phyloP scores from a whole-genome alignment of 805 yeast species.

The Zygoascus flipseniorum region DNA sequence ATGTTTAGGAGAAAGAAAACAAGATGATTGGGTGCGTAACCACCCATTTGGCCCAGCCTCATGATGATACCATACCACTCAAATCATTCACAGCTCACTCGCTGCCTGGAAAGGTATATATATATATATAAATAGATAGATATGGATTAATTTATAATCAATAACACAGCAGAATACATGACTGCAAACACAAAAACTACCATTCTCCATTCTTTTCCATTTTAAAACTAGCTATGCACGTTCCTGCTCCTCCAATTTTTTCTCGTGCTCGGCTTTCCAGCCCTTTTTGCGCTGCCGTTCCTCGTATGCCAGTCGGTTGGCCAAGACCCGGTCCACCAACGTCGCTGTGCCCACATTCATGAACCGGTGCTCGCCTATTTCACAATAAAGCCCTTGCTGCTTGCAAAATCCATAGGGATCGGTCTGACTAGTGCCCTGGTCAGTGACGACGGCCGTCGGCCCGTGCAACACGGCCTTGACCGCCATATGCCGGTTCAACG shows the following conservation, averaged over 20 bases:
- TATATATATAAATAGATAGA: no score
- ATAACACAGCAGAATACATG: no score
- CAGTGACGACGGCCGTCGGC: slow-evolving; percentile 38
- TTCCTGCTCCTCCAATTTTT: slow-evolving; percentile 19
- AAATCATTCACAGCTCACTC: no score
- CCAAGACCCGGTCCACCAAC: slow-evolving; percentile 67
- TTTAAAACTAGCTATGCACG: no score
- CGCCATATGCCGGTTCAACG: slow-evolving; percentile 16
- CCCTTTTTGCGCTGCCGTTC: slow-evolving; percentile 86
- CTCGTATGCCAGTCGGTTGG: slow-evolving; percentile 61
- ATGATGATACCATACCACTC: no score
- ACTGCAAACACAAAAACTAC: no score
- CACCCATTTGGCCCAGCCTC: neutral
- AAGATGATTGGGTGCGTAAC: neutral
- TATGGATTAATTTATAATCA: no score
- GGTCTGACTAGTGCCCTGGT: slow-evolving; percentile 24
- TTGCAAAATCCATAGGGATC: slow-evolving; percentile 35
- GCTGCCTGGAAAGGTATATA: no score
- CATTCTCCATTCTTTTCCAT: no score
- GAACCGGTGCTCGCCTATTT: slow-evolving; percentile 48
- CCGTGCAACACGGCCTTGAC: slow-evolving; percentile 47
- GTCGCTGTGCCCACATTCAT: slow-evolving; percentile 58
- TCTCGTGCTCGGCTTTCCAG: slow-evolving; percentile 56
- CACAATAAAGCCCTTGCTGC: slow-evolving; percentile 31
- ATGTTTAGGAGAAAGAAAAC: neutral